Evolutionary conservation across 805 yeast genomes (phyloP).

Genomic region (Sugiyamaella americana): DNA sequence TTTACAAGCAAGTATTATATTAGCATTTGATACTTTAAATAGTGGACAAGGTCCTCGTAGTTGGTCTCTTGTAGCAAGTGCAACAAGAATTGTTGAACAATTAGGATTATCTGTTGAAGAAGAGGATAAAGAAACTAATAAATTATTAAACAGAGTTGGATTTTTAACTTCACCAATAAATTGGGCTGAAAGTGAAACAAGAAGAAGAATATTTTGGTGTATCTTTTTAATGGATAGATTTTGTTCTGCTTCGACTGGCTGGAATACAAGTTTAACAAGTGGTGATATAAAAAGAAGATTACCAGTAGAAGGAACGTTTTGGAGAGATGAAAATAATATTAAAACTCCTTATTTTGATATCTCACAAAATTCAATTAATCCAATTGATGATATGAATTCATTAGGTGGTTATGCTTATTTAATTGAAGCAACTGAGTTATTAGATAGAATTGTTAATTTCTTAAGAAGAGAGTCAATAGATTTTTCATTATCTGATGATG

Average conservation of each 20-base stretch:
- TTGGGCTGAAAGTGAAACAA: conserved; percentile 14
- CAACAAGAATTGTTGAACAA: conserved; percentile 17
- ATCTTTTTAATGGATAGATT: conserved; percentile 14
- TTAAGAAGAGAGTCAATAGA: conserved; percentile 8
- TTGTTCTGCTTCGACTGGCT: conserved; percentile 17
- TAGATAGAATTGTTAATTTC: conserved; percentile 11
- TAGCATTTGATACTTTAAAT: conserved; percentile 18
- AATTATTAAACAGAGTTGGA: conserved; percentile 12
- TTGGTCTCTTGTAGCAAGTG: conserved; percentile 17
- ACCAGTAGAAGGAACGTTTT: conserved; percentile 15
- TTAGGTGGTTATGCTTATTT: conserved; percentile 17
- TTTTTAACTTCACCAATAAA: conserved; percentile 10
- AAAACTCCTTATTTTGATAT: conserved; percentile 12
- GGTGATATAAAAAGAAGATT: conserved; percentile 12
- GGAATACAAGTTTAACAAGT: conserved; percentile 16
- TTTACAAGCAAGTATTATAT: conserved; percentile 14
- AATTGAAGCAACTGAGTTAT: conserved; percentile 16
- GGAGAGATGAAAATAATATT: neutral
- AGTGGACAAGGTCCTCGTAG: conserved; percentile 17
- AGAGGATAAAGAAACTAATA: conserved; percentile 11
- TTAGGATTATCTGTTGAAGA: conserved; percentile 15
- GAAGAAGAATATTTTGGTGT: conserved; percentile 17
- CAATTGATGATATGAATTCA: conserved; percentile 9
- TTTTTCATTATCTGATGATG: conserved; percentile 6
- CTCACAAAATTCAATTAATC: conserved; percentile 3